Conservation (phyloP, 192 early-diverging fungal species). For the Fimicolochytrium jonesii region DNA sequence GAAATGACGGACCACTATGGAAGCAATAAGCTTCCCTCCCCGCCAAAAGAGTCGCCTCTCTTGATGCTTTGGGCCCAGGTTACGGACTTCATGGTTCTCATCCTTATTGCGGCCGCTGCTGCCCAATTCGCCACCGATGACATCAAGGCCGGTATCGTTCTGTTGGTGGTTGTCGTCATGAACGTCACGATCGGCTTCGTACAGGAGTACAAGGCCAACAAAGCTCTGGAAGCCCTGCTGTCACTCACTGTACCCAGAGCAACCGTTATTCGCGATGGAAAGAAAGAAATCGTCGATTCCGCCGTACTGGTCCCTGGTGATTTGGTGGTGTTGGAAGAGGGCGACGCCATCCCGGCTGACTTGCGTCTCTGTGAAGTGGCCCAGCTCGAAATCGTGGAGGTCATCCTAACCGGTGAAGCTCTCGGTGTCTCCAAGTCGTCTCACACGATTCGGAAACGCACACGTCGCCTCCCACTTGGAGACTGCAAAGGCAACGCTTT, state of each 20-base stretch:
- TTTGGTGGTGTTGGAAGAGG: slow-evolving; percentile 85
- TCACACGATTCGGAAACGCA: slow-evolving; percentile 62
- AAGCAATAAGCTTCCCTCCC: slow-evolving; percentile 73
- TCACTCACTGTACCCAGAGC: slow-evolving; percentile 81
- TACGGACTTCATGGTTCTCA: slow-evolving; percentile 92
- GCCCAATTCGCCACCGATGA: slow-evolving; percentile 45
- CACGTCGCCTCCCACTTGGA: slow-evolving; percentile 69
- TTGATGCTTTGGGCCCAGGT: slow-evolving; percentile 84
- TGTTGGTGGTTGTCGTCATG: slow-evolving; percentile 73
- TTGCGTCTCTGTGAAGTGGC: slow-evolving; percentile 75
- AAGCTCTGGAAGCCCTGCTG: slow-evolving; percentile 89
- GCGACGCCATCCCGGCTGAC: slow-evolving; percentile 92
- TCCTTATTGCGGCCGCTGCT: slow-evolving; percentile 75
- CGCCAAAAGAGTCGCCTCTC: slow-evolving; percentile 61
- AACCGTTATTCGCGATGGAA: slow-evolving; percentile 80
- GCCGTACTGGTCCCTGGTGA: slow-evolving; percentile 85
- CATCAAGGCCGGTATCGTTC: slow-evolving; percentile 50
- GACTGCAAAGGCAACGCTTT: slow-evolving; percentile 97
- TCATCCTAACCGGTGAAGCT: slow-evolving; percentile 88
- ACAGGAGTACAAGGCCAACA: slow-evolving; percentile 90
- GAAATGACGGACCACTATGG: slow-evolving; percentile 77
- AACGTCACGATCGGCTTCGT: slow-evolving; percentile 84
- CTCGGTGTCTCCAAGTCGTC: slow-evolving; percentile 73
- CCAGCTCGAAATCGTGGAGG: slow-evolving; percentile 90
- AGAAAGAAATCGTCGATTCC: slow-evolving; percentile 67